Percentiles rank a stretch among this genome's conserved stretches.
Conservation (phyloP, 805 yeast genomes). For the Lachancea quebecensis region DNA sequence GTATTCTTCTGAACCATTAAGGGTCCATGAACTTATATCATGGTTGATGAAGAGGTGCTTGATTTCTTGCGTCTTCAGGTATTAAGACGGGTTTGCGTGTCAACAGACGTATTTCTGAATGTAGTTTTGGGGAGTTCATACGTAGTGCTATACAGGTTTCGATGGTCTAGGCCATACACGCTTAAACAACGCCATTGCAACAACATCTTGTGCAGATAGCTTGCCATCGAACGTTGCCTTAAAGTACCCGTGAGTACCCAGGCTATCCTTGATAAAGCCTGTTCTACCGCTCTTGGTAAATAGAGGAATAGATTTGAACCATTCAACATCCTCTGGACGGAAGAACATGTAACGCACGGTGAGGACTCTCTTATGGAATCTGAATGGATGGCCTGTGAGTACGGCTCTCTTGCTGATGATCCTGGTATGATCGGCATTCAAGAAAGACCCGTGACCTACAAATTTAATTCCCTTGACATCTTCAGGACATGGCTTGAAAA, state of each 20-base stretch:
- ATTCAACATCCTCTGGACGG: slow-evolving; percentile 78
- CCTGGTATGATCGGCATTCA: slow-evolving; percentile 79
- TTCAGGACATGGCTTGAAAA: slow-evolving; percentile 53
- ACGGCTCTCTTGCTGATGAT: slow-evolving; percentile 82
- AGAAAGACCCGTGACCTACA: slow-evolving; percentile 84
- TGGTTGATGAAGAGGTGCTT: no score
- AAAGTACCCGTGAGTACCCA: slow-evolving; percentile 98
- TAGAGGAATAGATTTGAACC: slow-evolving; percentile 86
- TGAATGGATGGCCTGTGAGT: slow-evolving; percentile 90
- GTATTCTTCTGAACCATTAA: no score
- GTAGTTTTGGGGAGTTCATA: not conserved
- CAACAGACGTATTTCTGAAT: no score
- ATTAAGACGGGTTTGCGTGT: no score
- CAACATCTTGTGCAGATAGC: slow-evolving; percentile 82
- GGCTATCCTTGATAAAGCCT: slow-evolving; percentile 88
- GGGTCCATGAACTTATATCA: no score
- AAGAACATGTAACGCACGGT: slow-evolving; percentile 97
- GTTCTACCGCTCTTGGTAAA: slow-evolving; percentile 90
- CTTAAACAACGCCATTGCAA: slow-evolving; percentile 90
- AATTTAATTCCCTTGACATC: slow-evolving; percentile 50
- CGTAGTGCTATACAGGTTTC: not conserved
- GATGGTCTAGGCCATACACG: slow-evolving; percentile 76
- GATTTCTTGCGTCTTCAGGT: no score
- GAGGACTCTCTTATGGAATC: slow-evolving; percentile 86
- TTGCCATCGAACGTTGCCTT: slow-evolving; percentile 92